phyloP scores from a whole-genome alignment of 768 basidiomycete species.

The Suillus plorans region DNA sequence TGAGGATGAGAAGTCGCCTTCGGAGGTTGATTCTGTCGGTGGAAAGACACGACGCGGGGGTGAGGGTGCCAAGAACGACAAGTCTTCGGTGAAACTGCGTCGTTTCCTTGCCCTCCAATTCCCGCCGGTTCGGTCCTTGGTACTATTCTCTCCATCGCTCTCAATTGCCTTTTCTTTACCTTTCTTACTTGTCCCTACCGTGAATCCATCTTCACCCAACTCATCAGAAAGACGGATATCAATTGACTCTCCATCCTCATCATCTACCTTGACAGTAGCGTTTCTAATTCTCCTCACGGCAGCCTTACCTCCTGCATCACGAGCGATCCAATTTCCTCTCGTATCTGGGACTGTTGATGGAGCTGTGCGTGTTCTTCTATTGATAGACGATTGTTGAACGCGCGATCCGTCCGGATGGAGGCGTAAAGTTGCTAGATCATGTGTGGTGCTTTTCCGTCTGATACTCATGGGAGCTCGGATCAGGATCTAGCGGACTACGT shows the following conservation, averaged over 20 bases:
- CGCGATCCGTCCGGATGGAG: conserved; percentile 65
- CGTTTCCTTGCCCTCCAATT: conserved; percentile 38
- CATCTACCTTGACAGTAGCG: conserved; percentile 17
- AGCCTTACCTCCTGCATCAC: conserved; percentile 57
- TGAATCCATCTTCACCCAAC: conserved; percentile 17
- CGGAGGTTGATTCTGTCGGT: conserved; percentile 1
- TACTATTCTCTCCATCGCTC: conserved; percentile 10
- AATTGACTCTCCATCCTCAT: conserved; percentile 23
- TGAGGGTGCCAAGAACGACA: conserved; percentile 52
- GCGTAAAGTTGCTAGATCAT: conserved; percentile 64
- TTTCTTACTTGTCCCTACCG: conserved; percentile 15
- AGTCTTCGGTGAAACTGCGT: conserved; percentile 46
- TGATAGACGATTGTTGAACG: conserved; percentile 45
- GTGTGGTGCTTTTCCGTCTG: conserved; percentile 50
- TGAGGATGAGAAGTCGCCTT: not conserved
- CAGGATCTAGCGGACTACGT: not conserved
- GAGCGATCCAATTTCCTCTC: conserved; percentile 66
- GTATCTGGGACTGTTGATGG: conserved; percentile 40
- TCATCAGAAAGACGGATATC: conserved; percentile 20
- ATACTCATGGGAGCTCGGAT: conserved; percentile 25
- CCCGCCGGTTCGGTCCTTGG: conserved; percentile 14
- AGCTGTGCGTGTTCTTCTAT: conserved; percentile 34
- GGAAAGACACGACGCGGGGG: conserved; percentile 11
- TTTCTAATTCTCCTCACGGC: conserved; percentile 39
- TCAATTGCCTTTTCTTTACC: conserved; percentile 26